Base-by-base conservation (phyloP, 2,329 filamentous ascomycete genomes). In the Diaporthe sp. region DNA sequence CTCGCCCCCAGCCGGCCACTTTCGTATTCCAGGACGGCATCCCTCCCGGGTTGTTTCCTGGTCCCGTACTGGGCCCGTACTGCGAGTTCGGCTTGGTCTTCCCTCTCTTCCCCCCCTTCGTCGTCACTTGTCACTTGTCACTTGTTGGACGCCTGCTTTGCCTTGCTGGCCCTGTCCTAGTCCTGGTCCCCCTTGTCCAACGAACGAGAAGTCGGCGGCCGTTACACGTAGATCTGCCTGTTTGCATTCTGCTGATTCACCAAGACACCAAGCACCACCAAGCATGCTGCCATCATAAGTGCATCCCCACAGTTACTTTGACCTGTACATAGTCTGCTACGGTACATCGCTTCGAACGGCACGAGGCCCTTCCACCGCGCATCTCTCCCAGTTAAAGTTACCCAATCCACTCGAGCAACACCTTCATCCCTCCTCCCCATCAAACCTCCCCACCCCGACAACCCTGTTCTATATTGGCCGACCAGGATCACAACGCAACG, bases 401-500 rank as follows among this genome's bases (percentile, higher is more conserved):
- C 61, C 61, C 61, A 51, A 67, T 67, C 61, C 61, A 67, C 61
- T 67, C n/a, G 44, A 67, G 61, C 42, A 10, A 51, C 61, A 51
- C 63, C 31, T 22, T 70, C 65, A 55, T 28, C 31, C 63, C 31
- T 31, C 63, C 63, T 68, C 63, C 63, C 37, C 71, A 63, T 53
- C 55, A 42, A n/a, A 73, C 20, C 58, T 44, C 47, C 42, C 51
- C 71, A 63, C 34, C 71, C 37, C 9, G 28, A 63, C 28, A 72
- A 61, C 71, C 71, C 47, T 73, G 71, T 44, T 22, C 47, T 31
- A 39, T 39, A 51, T 65, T 55, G 49, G 10, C 47, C 47, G 61
- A 63, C 58, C 49, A 73, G 58, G 58, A 73, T 73, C 71, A 53
- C 58, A 65, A 28, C 49, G 22, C 65, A 70, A 70, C 65, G 65